Percentiles rank a stretch among this genome's conserved stretches.
Evolutionary conservation across 495 filamentous ascomycete species (phyloP).

Genomic region (Hypoxylon fragiforme): DNA sequence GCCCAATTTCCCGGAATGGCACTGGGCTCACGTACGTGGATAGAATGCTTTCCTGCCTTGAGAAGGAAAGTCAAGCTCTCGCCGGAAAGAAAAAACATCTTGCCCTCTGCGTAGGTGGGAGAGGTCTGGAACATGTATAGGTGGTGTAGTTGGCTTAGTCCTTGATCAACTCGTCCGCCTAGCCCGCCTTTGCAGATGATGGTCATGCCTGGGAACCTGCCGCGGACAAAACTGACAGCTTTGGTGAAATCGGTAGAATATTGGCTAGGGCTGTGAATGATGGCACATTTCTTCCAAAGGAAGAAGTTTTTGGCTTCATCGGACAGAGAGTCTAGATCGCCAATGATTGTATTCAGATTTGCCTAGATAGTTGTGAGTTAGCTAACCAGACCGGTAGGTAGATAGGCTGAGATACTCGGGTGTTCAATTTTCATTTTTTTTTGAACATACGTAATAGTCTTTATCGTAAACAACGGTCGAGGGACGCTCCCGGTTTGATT

Average conservation of each 20-base stretch:
- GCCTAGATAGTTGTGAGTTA: constrained; percentile 38
- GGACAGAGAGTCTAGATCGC: constrained; percentile 84
- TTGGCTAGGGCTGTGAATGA: constrained; percentile 74
- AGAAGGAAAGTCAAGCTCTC: constrained; percentile 82
- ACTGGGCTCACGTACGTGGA: constrained; percentile 59
- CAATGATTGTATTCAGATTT: constrained; percentile 72
- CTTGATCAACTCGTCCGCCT: constrained; percentile 89
- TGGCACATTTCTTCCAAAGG: constrained; percentile 43
- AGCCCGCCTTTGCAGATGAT: constrained; percentile 80
- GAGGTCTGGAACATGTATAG: constrained; percentile 62
- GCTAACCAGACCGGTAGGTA: too few species aligned
- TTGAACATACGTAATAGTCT: too few species aligned
- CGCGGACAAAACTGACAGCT: constrained; percentile 57
- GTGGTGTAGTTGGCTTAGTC: constrained; percentile 82
- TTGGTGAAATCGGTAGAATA: constrained; percentile 76
- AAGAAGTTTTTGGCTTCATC: constrained; percentile 64
- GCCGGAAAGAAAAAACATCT: constrained; percentile 73
- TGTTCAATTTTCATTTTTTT: too few species aligned
- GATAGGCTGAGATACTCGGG: too few species aligned
- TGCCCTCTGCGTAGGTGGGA: constrained; percentile 47
- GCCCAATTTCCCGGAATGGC: constrained; percentile 28
- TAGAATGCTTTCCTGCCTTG: constrained; percentile 64
- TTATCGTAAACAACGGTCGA: too few species aligned
- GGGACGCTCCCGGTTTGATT: neutral
- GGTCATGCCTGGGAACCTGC: constrained; percentile 37